Base-by-base conservation (phyloP, 352 stramenopile species). In the Pythium pyrilobum region DNA sequence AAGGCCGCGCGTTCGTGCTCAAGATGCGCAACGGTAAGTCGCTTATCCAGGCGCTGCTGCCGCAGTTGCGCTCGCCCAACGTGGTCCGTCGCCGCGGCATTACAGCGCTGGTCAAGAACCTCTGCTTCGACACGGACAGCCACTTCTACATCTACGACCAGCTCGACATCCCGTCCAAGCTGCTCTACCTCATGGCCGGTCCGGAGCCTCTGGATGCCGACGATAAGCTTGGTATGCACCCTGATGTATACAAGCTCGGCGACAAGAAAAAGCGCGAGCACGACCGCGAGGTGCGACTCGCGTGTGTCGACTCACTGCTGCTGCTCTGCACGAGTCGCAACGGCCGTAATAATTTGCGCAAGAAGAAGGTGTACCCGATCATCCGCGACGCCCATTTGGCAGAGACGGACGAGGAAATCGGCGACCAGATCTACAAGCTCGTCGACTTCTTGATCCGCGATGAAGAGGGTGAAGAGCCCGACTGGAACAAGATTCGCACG, bases 141-240 rank as follows among this genome's bases (percentile, higher is more conserved):
- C 83, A 94, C 62, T 94, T 94, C 48, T 92, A 87, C 52, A 64
- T 94, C 23, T 94, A 91, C 63, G 83, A 94, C 47, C 80, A 91
- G 49, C 48, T 95, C 45, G 82, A 95, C 50, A 63, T 95, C 11
- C 77, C 82, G 23, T 81, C 71, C n/a, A 83, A 92, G 59, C 74
- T 92, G 62, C 79, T 85, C 54, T 81, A 79, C 16, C 46, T 90
- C 50, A 67, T 95, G 13, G 73, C 77, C 11, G 84, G 84, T 12
- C 84, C 84, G 0, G 84, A 95, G 48, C 64, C 75, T 10, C 64
- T 95, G 3, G 80, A 92, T 52, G 72, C 74, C 28, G 80, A 92
- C 15, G 84, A 95, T 29, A 90, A 87, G 65, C 41, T 86, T 27
- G 81, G 81, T 28, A 89, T 92, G 81, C 78, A 89, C 62, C 77